These are phyloP conservation scores for Geosmithia morbida DNA, from an alignment of 2,329 filamentous ascomycete species.

Conservation along the genomic window DNA sequence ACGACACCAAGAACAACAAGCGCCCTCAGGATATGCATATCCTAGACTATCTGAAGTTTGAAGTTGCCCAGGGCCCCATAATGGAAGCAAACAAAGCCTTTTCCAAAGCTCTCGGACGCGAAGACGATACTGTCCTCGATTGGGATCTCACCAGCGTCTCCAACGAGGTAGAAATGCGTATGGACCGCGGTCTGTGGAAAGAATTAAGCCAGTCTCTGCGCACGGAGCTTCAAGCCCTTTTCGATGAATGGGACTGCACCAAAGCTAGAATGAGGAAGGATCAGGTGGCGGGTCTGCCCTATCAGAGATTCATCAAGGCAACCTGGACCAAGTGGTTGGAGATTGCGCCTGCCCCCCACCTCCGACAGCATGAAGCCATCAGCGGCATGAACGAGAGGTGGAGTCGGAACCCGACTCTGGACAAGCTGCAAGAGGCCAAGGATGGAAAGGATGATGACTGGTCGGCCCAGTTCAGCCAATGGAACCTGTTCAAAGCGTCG, in stretches of 20 bases:
- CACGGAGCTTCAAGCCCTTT: slow-evolving; percentile 7
- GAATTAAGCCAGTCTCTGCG: slow-evolving; percentile 19
- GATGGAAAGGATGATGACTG: neutral
- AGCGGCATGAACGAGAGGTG: neutral
- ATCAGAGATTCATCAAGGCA: slow-evolving; percentile 14
- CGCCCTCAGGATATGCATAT: slow-evolving; percentile 27
- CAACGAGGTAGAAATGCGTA: slow-evolving; percentile 17
- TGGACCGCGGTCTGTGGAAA: slow-evolving; percentile 8
- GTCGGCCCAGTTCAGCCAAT: slow-evolving; percentile 17
- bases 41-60: slow-evolving; percentile 47
- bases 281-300: slow-evolving; percentile 4
- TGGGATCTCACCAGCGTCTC: slow-evolving; percentile 18
- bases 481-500: slow-evolving; percentile 37
- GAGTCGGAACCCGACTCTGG: neutral
- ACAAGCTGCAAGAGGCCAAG: neutral
- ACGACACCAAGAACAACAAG: slow-evolving; percentile 5
- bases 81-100: slow-evolving; percentile 20
- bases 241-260: neutral
- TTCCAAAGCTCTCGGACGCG: slow-evolving; percentile 6
- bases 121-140: slow-evolving; percentile 17
- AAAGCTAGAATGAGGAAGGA: slow-evolving; percentile 2
- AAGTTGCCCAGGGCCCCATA: slow-evolving; percentile 28
- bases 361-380: slow-evolving; percentile 4
- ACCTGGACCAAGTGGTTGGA: slow-evolving; percentile 25
- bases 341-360: slow-evolving; percentile 20